Base-by-base conservation (phyloP, 257 asterid genomes). In the Verbascum thapsus region DNA sequence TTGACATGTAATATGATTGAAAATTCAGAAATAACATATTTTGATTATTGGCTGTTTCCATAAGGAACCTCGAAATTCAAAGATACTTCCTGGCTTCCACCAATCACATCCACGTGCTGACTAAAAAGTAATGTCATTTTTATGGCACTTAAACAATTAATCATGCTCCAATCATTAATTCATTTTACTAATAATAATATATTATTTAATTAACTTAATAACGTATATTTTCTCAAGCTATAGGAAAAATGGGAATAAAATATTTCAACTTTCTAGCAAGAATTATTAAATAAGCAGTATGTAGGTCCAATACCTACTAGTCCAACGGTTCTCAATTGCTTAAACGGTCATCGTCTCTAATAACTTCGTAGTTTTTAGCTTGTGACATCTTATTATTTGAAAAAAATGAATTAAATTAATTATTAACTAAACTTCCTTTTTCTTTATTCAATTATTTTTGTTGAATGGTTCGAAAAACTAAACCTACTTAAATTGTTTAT, bases 241-340 rank as follows among this genome's bases (percentile, higher is more conserved):
- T 42, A 35, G 11, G 45, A 5, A 71, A 39, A 22, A 39, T 39
- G 30, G 63, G n/a, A 3, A n/a, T n/a, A n/a, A n/a, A n/a, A n/a
- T n/a, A n/a, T n/a, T n/a, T n/a, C n/a, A n/a, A n/a, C n/a, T n/a
- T n/a, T 49, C 20, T 39, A 61, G 47, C 45, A n/a, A 39, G 30
- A 59, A 55, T 65, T 72, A 53, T 68, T n/a, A 39, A 4, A 61
- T 58, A 59, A 70, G 61, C 53, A 34, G 48, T 35, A 9, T 42
- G 63, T 63, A 54, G 82, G 81, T 35, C 85, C 73, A 44, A 58
- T 15, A 56, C 60, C 50, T 41, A 7, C 13, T 51, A 59, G 70
- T 48, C 71, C 72, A 60, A 77, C 83, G 78, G 70, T 66, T 19
- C 58, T 64, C 38, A 65, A 59, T 68, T 68, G 64, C 72, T 60